phyloP scores from a whole-genome alignment of 257 asterid genomes.

The Mentha longifolia region DNA sequence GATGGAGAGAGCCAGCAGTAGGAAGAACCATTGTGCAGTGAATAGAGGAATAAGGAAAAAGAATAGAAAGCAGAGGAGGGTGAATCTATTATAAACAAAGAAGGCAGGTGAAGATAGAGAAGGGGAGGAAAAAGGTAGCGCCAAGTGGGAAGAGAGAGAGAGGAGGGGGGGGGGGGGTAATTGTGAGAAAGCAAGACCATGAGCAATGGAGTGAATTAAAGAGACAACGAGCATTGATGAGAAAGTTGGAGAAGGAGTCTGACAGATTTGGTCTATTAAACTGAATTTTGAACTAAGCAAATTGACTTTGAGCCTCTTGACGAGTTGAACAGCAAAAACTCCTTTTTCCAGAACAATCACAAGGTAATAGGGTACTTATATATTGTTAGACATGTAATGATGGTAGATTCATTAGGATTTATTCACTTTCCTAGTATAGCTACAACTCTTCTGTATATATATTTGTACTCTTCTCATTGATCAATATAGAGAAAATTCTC shows the following conservation, averaged over 20 bases:
- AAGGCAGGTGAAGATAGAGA: neutral
- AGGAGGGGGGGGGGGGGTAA: neutral
- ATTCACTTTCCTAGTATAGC: too few species aligned
- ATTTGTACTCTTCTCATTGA: too few species aligned
- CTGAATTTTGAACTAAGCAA: neutral
- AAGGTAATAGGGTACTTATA: neutral
- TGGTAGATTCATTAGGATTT: too few species aligned
- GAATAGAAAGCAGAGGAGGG: too few species aligned
- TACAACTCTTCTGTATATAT: too few species aligned
- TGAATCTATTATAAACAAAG: too few species aligned
- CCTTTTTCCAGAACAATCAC: neutral
- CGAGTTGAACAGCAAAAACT: neutral
- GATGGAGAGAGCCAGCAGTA: neutral
- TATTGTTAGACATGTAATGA: too few species aligned
- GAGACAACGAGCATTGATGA: neutral
- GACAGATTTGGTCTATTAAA: neutral
- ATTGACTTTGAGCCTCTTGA: neutral
- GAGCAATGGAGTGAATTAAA: neutral
- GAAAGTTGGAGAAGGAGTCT: neutral
- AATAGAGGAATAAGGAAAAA: too few species aligned
- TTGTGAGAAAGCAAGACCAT: neutral
- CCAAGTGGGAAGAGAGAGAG: neutral
- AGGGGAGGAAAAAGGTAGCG: neutral
- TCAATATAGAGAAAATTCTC: too few species aligned
- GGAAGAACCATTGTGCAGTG: neutral